Base-by-base conservation (phyloP, 192 early-diverging fungal genomes). In the Coemansia sp. region DNA sequence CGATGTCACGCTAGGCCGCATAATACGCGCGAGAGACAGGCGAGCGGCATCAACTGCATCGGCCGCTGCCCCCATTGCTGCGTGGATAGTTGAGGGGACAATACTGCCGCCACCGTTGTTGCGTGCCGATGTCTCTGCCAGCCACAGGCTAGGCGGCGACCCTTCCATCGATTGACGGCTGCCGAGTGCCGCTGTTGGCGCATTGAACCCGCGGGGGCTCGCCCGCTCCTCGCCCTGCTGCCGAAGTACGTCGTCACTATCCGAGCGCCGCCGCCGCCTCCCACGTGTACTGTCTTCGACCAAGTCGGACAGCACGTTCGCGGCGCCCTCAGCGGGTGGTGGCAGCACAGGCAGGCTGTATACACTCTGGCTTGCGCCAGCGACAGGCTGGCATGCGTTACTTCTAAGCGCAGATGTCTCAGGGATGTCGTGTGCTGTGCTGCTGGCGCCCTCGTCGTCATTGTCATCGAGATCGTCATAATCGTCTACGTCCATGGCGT, bases 191-290 rank as follows among this genome's bases (percentile, higher is more conserved):
- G 52, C 33, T 9, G 18, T 32, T 18, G 52, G 52, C 32, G n/a
- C 52, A 53, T 53, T 59, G 35, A 60, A 81, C 0, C 67, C 63
- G 8, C 78, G 78, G 1, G 78, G 78, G 56, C 78, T 81, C 9
- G 67, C 78, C 14, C 78, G 78, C 55, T 81, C 68, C 11, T 81
- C 72, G 59, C 78, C 78, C 38, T 75, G 68, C 11, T 68, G 72
- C 24, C 65, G 53, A 4, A 81, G 69, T 10, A 62, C 56, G 32
- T 81, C 78, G 14, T 72, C 60, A 32, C 73, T 81, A 32, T 71
- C 72, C 6, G 78, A 81, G 17, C 78, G 68, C 37, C 73, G 65
- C 18, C 78, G 72, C 63, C 78, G 21, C 19, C 53, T 32, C 37
- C 67, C 67, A 7, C 67, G 59, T 1, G 29, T 17, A 19, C n/a